Evolutionary conservation across 495 filamentous ascomycete species (phyloP).

Genomic region (Neurospora sp.): DNA sequence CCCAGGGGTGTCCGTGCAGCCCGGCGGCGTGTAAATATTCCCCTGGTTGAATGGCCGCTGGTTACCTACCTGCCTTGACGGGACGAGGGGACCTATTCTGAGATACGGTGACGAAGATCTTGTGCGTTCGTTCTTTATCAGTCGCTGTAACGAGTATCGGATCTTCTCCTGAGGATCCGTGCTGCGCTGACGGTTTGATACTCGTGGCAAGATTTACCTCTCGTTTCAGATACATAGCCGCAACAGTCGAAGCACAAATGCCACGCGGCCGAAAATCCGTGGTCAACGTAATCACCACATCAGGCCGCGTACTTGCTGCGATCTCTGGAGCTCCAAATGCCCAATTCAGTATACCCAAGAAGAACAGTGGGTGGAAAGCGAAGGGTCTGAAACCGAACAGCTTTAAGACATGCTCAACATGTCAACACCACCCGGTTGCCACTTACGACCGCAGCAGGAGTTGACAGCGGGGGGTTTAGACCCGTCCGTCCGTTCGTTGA

Average conservation of each 20-base stretch:
- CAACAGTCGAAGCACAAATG: not conserved
- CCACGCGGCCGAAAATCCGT: not conserved
- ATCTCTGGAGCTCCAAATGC: not conserved
- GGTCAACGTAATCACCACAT: not conserved
- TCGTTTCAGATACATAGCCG: not conserved
- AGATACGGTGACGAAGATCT: not conserved
- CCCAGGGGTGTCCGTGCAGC: not conserved
- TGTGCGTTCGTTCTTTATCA: not conserved
- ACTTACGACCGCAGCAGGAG: not conserved
- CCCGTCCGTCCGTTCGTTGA: not conserved
- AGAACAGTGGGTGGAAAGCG: not conserved
- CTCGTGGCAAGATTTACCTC: not conserved
- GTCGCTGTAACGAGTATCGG: not conserved
- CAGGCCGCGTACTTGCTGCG: not conserved
- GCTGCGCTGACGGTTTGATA: not conserved
- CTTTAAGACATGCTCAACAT: not conserved
- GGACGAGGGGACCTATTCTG: not conserved
- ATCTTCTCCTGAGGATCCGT: not conserved
- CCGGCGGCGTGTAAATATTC: not conserved
- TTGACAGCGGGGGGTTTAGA: not conserved
- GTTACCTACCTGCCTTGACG: not conserved
- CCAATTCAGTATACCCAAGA: not conserved
- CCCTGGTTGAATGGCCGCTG: not conserved
- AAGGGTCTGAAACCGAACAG: not conserved
- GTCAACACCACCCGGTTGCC: not conserved